Base-by-base conservation (phyloP, 2,329 filamentous ascomycete species). In the Aspergillus awamori region DNA sequence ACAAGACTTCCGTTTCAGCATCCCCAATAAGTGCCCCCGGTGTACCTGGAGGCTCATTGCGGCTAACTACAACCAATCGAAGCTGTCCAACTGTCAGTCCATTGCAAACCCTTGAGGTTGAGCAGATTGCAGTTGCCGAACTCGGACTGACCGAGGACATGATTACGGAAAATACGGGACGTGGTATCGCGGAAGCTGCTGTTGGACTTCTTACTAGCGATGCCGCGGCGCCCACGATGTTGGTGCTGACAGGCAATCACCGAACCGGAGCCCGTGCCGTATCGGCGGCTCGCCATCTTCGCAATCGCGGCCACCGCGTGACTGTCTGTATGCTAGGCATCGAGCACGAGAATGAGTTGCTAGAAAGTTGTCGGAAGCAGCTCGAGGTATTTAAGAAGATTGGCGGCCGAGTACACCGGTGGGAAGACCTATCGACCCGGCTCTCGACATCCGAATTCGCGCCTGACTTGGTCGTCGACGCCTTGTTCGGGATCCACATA, bases 191-290 rank as follows among this genome's bases (percentile, higher is more conserved):
- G 4, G 90, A 97, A 77, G 77, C 76, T 22, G 89, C 93, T 28
- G 89, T 92, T 0, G 82, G 96, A 57, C 84, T 82, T 53, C 86
- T 91, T 10, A 80, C 96, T 49, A 82, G 82, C 54, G 77, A 80
- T 53, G 78, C 81, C 39, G 77, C 81, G 15, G 78, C 82, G 30
- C 83, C 85, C 0, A 84, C 86, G 6, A 81, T 89, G 53, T 87
- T 96, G 22, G 86, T 98, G 6, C 83, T 98, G n/a, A 93, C 92
- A 0, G 94, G 95, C n/a, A 98, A 97, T 75, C 94, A 97, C 76
- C 92, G 92, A 67, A 93, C 89, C 0, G 93, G 94, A 41, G 89
- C 91, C 39, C 86, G 94, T 61, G 92, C 93, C 3, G 84, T 98
- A 57, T 91, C 92, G 13, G 93, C 93, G 4, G 93, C 89, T 28